A percentile compares a stretch with the other conserved stretches of the same genome.
Evolutionary conservation across 148 eudicot species (phyloP).

Genomic region (Camellia granthamiana): DNA sequence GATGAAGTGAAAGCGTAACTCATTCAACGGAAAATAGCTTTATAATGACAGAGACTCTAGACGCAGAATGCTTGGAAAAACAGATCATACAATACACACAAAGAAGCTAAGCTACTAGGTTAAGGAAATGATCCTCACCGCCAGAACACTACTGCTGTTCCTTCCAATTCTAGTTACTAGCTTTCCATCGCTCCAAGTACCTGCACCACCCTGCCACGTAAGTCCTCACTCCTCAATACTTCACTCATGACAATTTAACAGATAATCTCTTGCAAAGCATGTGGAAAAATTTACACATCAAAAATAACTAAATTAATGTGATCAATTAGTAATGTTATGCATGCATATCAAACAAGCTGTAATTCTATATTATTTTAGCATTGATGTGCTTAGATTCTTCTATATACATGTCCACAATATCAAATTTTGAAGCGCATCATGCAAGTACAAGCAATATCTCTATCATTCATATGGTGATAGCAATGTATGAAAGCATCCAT

Average conservation of each 20-base stretch:
- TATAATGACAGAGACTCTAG: neutral
- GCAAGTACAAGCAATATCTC: neutral
- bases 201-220: slow-evolving; percentile 99
- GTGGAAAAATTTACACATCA: neutral
- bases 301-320: neutral
- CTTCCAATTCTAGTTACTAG: slow-evolving; percentile 97
- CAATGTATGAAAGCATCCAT: neutral
- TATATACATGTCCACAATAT: neutral
- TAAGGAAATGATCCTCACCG: slow-evolving; percentile 51
- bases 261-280: neutral
- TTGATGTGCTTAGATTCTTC: neutral
- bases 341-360: neutral
- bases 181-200: slow-evolving; percentile 99
- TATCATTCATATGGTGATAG: neutral
- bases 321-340: neutral
- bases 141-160: slow-evolving; percentile 78
- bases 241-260: neutral
- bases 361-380: neutral
- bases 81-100: slow-evolving; percentile 4
- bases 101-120: slow-evolving; percentile 1
- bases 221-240: slow-evolving; percentile 63
- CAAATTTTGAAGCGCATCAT: neutral
- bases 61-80: too few species aligned
- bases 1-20: neutral
- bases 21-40: neutral